Conservation (phyloP, 305 asterid species). For the Fraxinus sp. region DNA sequence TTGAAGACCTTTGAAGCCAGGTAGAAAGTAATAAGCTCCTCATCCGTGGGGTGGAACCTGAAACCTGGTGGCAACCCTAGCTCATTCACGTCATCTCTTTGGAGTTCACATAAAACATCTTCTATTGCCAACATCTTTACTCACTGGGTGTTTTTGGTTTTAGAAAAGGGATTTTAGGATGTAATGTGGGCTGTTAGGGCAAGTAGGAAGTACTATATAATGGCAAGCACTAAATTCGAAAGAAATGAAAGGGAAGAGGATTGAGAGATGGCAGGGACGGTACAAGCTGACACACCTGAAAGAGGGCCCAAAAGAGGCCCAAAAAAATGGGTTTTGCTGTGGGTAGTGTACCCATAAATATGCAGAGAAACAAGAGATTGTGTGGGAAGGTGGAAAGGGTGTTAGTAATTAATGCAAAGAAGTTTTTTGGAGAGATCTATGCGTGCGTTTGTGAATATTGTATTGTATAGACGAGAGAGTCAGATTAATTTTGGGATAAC, state of each 20-base stretch:
- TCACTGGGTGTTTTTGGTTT: neutral
- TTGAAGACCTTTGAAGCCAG: conserved; percentile 68
- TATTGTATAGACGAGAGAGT: no score
- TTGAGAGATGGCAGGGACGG: no score
- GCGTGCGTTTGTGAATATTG: no score
- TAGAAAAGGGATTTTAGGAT: neutral
- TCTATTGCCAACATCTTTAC: conserved; percentile 48
- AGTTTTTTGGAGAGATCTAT: no score
- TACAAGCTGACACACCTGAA: no score
- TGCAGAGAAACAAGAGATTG: no score
- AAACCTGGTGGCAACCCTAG: conserved; percentile 72
- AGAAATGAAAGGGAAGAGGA: conserved; percentile 17
- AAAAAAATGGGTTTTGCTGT: no score
- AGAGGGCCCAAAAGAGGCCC: no score
- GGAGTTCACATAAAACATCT: conserved; percentile 57
- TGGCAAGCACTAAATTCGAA: conserved; percentile 55
- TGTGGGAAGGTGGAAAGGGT: no score
- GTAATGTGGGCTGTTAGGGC: neutral
- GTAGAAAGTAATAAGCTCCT: conserved; percentile 69
- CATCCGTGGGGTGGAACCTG: conserved; percentile 77
- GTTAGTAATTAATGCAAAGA: no score
- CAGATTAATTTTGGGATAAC: no score
- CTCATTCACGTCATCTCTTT: conserved; percentile 37
- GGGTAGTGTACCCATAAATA: no score
- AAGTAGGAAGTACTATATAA: neutral